Base-by-base conservation (phyloP, 2,329 filamentous ascomycete species). In the Talaromyces sp. region DNA sequence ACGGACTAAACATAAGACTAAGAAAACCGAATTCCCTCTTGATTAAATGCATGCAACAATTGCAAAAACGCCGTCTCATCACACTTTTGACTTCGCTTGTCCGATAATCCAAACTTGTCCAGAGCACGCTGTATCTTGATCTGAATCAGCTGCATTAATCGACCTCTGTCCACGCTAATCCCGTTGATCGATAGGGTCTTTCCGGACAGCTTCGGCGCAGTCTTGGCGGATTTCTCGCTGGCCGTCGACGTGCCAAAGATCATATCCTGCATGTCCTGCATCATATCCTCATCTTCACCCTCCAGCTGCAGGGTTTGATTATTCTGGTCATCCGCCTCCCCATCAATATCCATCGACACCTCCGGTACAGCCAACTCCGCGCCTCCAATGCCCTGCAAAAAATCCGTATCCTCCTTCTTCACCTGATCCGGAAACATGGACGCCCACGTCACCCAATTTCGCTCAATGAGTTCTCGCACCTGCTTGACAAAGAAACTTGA, bases 11-110 rank as follows among this genome's bases (percentile, higher is more conserved):
- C 5, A 55, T n/a, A 3, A n/a, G 35, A 23, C 50, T 63, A 63
- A 21, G 62, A 63, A 50, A 67, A 40, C 67, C 97, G 93, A 64
- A 98, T 93, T 31, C 92, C 92, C 74, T 96, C 91, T 67, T 91
- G 86, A 74, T 97, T 96, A 76, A 97, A 96, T 1, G 90, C 89
- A 75, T 84, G 86, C 66, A 96, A 77, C 67, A 97, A 76, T 69
- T 88, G 88, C 73, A 99, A 78, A 73, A 97, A 98, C 70, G 96
- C 93, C 59, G 90, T 93, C 78, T 98, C 92, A 71, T 97, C 92
- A 71, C 92, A 96, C 81, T 95, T 88, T 65, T 91, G 84, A 11
- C 93, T 86, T 67, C 93, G 83, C 79, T 90, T 91, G 65, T 96
- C 91, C 2, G 88, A 88, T 60, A 98, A 55, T 87, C 84, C 0